phyloP scores from a whole-genome alignment of 768 basidiomycete species.

The Naganishia randhawae region DNA sequence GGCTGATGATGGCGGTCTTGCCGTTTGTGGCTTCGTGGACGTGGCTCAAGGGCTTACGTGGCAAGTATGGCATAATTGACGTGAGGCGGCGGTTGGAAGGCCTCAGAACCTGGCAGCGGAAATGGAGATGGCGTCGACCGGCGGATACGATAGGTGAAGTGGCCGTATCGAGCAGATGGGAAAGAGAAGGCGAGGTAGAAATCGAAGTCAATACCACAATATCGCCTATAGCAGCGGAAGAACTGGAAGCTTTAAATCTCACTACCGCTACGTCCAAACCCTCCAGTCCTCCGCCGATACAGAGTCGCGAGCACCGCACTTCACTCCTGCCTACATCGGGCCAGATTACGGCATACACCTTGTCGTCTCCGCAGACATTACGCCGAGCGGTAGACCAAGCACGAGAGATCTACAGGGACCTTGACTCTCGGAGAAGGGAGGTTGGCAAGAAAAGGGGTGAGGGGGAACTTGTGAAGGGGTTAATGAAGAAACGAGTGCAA shows the following conservation, averaged over 20 bases:
- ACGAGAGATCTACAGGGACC: not conserved
- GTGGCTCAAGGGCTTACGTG: not conserved
- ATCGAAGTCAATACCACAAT: not conserved
- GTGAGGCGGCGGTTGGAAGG: not conserved
- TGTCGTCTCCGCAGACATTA: constrained; percentile 7
- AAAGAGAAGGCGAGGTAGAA: not conserved
- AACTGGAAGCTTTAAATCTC: not conserved
- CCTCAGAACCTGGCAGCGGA: not conserved
- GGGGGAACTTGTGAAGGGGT: not conserved
- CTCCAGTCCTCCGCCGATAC: not conserved
- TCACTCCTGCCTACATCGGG: not conserved
- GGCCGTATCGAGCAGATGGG: not conserved
- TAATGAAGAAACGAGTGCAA: not conserved
- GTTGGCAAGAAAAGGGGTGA: constrained; percentile 14
- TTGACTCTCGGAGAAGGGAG: not conserved
- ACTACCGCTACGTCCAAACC: not conserved
- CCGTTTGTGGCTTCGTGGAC: not conserved
- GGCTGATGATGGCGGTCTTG: constrained; percentile 9
- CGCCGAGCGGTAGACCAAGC: constrained; percentile 4
- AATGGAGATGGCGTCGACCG: not conserved
- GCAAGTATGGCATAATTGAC: not conserved
- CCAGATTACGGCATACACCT: constrained; percentile 16
- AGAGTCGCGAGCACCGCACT: not conserved
- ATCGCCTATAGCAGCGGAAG: not conserved
- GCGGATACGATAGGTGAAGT: not conserved